These are phyloP conservation scores for Angomonas deanei DNA, from an alignment of 208 protist species.

Conservation along the genomic window DNA sequence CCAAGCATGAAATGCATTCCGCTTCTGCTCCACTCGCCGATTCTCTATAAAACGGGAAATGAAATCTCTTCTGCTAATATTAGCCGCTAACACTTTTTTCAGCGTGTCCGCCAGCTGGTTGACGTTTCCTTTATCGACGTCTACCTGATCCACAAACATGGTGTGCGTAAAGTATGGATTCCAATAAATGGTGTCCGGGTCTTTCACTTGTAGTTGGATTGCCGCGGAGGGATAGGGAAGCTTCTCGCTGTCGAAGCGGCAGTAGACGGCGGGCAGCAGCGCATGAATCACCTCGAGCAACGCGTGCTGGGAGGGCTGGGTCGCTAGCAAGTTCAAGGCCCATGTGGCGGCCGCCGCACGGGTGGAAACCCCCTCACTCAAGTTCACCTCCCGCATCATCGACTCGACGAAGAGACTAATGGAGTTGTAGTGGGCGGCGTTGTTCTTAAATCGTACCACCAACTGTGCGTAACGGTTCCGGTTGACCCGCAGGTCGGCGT, in stretches of 20 bases:
- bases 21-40: slow-evolving; percentile 8
- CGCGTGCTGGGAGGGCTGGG: slow-evolving; percentile 13
- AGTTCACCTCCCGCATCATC: slow-evolving; percentile 57
- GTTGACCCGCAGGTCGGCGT: slow-evolving; percentile 41
- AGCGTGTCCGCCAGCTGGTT: slow-evolving; percentile 26
- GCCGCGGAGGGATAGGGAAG: slow-evolving; percentile 36
- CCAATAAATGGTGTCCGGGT: slow-evolving; percentile 28
- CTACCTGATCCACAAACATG: slow-evolving; percentile 72
- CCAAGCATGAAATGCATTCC: slow-evolving; percentile 54
- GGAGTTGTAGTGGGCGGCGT: slow-evolving; percentile 53
- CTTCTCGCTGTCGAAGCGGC: slow-evolving; percentile 39
- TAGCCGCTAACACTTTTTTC: slow-evolving; percentile 29
- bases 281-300: slow-evolving; percentile 39
- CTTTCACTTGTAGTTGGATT: slow-evolving; percentile 48
- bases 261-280: slow-evolving; percentile 70
- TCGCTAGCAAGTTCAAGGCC: slow-evolving; percentile 58
- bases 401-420: slow-evolving; percentile 72
- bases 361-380: slow-evolving; percentile 21
- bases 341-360: slow-evolving; percentile 60
- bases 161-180: slow-evolving; percentile 84
- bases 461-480: slow-evolving; percentile 74
- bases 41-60: slow-evolving; percentile 28
- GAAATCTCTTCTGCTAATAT: slow-evolving; percentile 37
- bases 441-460: slow-evolving; percentile 31
- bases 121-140: slow-evolving; percentile 24